Evolutionary conservation across 441 rosid species (phyloP).

Genomic region (Arabidopsis lyrata): DNA sequence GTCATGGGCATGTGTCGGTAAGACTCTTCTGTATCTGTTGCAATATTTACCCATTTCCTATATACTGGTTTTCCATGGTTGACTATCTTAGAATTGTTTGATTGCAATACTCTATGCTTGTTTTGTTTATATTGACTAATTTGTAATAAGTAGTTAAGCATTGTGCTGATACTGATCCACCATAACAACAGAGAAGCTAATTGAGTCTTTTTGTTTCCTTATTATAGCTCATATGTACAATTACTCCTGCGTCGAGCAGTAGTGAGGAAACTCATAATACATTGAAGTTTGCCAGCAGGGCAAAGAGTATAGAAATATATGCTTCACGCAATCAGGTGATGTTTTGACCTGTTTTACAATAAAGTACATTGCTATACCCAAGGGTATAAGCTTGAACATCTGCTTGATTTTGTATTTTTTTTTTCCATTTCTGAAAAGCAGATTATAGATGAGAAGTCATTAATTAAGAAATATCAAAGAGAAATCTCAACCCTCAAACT

Average conservation of each 20-base stretch:
- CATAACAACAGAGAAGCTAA: constrained; percentile 14
- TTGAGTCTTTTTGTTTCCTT: constrained; percentile 5
- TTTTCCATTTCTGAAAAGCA: constrained; percentile 42
- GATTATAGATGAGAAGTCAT: constrained; percentile 99
- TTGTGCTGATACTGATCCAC: constrained; percentile 1
- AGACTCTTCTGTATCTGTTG: constrained; percentile 44
- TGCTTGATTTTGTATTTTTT: constrained; percentile 27
- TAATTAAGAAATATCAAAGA: constrained; percentile 96
- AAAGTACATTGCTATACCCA: background rate
- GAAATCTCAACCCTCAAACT: constrained; percentile 89
- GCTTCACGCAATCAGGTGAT: constrained; percentile 98
- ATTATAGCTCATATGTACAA: constrained; percentile 95
- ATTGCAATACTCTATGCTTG: constrained; percentile 3
- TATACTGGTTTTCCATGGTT: constrained; percentile 11
- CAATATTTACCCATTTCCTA: constrained; percentile 40
- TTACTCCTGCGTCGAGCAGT: constrained; percentile 99
- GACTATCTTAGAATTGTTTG: constrained; percentile 13
- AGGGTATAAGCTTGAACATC: constrained; percentile 21
- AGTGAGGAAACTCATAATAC: constrained; percentile 99
- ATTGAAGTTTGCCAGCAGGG: constrained; percentile 98
- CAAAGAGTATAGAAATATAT: constrained; percentile 95
- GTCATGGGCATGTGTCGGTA: constrained; percentile 99
- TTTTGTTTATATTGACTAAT: constrained; percentile 18
- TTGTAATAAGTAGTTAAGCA: background rate
- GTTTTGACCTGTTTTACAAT: constrained; percentile 27